Evolutionary conservation across 2,329 filamentous ascomycete genomes (phyloP).

Genomic region (Cladosporium halotolerans): DNA sequence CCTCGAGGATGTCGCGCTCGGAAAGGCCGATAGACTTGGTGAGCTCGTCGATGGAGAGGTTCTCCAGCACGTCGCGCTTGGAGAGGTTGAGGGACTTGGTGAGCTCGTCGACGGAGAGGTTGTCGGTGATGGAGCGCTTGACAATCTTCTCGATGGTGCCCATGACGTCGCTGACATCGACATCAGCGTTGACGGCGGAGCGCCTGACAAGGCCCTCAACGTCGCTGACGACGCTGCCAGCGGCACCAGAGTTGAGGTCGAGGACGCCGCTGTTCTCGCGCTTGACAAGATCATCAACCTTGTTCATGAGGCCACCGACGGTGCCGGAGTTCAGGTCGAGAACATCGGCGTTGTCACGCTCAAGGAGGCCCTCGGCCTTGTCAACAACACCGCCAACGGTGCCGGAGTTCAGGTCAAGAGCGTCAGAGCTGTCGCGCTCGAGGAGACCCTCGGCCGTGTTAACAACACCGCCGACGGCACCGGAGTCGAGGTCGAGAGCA

Average conservation of each 20-base stretch:
- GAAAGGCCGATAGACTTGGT: background rate
- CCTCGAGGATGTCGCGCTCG: slow-evolving; percentile 1
- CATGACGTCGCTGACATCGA: background rate
- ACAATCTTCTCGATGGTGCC: background rate
- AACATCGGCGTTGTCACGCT: background rate
- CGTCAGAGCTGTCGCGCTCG: background rate
- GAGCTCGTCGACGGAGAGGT: background rate
- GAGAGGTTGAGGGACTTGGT: background rate
- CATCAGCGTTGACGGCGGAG: background rate
- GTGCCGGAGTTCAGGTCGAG: background rate
- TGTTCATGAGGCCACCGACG: background rate
- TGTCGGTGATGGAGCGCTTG: background rate
- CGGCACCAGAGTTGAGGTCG: background rate
- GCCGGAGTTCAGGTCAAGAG: background rate
- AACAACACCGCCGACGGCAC: background rate
- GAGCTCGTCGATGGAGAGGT: background rate
- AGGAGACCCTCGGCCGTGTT: background rate
- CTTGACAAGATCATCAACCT: background rate
- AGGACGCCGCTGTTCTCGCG: background rate
- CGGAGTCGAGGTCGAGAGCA: background rate
- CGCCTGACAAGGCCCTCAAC: background rate
- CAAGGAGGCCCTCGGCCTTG: background rate
- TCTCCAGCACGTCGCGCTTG: background rate
- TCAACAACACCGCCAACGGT: background rate
- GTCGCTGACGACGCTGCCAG: background rate